Evolutionary conservation across 2,329 filamentous ascomycete genomes (phyloP), one percentile per base, ranked within the genome.

Genomic region (Colletotrichum aenigma): DNA sequence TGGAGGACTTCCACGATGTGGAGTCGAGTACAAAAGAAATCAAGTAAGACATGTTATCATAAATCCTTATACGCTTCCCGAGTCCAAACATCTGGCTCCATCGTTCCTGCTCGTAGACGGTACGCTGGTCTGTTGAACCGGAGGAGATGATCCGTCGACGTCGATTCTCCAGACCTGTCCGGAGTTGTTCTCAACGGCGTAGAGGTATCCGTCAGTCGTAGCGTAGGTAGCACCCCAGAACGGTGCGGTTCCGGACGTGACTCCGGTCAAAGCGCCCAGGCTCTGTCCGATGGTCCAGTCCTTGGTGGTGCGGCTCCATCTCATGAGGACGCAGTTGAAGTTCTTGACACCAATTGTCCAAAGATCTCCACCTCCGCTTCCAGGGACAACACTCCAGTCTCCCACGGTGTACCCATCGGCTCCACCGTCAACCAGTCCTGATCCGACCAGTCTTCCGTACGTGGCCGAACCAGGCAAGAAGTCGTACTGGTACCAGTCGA

Each of bases 91-190:
- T 36, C 76, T 74, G 3, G 76, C 76, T 16, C 76, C 76, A 32
- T 77, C 76, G 18, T 76, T 76, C 8, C 24, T 21, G 6, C 36
- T 73, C 9, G 60, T 70, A 3, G 24, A n/a, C 4, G 74, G 70
- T 2, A 65, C 74, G 8, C 65, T 38, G 2, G 34, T 16, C n/a
- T 70, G 36, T 10, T 28, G 60, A 9, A 66, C 7, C 4, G 58
- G 56, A 2, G 66, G 4, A 1, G 52, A 32, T 7, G 36, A 10
- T 15, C 18, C 38, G n/a, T 30, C 69, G 24, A 79, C 43, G 9
- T 78, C 61, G 36, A 80, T 79, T 21, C 70, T 67, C 78, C 78
- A 80, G 62, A 79, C 77, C 69, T 79, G 73, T 13, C 79, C 79
- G 18, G 66, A 77, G 30, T 21, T 58, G 70, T 79, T 79, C 76